These are phyloP conservation scores for Primulina eburnea DNA, from an alignment of 257 asterid genomes.

Conservation along the genomic window DNA sequence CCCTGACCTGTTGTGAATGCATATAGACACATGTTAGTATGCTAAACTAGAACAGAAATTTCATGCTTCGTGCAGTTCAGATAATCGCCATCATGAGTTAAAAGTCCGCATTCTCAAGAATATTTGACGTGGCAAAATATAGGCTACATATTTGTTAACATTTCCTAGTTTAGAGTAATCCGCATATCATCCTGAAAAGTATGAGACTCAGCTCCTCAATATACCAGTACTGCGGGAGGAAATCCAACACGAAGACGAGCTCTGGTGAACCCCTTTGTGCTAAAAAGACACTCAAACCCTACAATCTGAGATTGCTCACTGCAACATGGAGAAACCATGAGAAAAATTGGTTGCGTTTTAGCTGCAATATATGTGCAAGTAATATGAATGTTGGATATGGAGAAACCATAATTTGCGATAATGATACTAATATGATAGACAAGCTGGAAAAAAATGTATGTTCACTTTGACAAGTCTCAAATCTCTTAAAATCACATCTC, in stretches of 20 bases:
- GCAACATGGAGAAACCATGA: conserved; percentile 27
- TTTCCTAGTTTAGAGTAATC: too few relatives aligned
- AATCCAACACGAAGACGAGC: conserved; percentile 44
- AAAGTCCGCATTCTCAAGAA: too few relatives aligned
- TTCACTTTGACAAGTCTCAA: background rate
- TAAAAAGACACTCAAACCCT: conserved; percentile 71
- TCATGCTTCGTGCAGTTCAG: background rate
- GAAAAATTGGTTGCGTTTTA: background rate
- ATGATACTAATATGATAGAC: background rate
- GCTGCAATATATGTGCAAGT: background rate
- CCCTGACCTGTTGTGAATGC: conserved; percentile 44
- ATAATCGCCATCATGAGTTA: too few relatives aligned
- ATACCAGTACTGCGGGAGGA: conserved; percentile 77
- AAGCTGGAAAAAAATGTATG: background rate
- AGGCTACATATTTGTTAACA: background rate
- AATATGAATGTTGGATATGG: background rate
- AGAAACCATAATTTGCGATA: background rate
- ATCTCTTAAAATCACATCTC: background rate
- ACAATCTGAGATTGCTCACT: conserved; percentile 64
- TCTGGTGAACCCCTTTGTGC: conserved; percentile 62
- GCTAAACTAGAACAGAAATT: background rate
- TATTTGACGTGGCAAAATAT: background rate
- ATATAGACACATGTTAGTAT: conserved; percentile 10
- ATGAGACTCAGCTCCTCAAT: conserved; percentile 15
- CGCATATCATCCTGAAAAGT: background rate